phyloP scores from a whole-genome alignment of 257 asterid genomes.

The Nicotiana otophora region DNA sequence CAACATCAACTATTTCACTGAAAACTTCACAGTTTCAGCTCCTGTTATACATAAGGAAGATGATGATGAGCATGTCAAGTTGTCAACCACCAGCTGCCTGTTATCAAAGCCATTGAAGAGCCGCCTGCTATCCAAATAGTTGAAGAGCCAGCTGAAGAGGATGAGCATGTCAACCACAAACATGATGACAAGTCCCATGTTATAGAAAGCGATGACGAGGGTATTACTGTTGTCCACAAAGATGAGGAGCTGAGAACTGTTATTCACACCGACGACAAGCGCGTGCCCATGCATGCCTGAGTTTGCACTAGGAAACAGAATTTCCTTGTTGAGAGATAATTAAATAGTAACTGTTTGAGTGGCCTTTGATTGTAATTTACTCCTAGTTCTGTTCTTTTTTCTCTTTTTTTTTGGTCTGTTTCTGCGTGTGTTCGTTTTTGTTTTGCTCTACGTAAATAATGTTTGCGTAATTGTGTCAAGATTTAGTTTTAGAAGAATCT shows the following conservation, averaged over 20 bases:
- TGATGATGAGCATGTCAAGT: background rate
- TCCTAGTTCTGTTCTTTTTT: background rate
- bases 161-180: background rate
- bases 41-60: background rate
- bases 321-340: background rate
- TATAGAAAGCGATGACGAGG: background rate
- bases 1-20: background rate
- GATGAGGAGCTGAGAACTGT: background rate
- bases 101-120: background rate
- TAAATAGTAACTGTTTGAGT: background rate
- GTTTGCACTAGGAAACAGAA: background rate
- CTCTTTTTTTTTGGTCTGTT: background rate
- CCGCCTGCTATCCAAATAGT: background rate
- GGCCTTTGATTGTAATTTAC: background rate
- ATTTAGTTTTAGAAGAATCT: background rate
- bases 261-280: background rate
- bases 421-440: background rate
- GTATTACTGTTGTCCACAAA: background rate
- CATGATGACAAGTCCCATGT: background rate
- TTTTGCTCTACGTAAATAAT: too few species aligned
- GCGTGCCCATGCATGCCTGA: background rate
- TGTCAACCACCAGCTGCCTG: background rate
- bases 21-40: background rate
- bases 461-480: background rate
- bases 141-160: background rate